Conservation (phyloP, 129 eudicot species). For the Logfia minima region DNA sequence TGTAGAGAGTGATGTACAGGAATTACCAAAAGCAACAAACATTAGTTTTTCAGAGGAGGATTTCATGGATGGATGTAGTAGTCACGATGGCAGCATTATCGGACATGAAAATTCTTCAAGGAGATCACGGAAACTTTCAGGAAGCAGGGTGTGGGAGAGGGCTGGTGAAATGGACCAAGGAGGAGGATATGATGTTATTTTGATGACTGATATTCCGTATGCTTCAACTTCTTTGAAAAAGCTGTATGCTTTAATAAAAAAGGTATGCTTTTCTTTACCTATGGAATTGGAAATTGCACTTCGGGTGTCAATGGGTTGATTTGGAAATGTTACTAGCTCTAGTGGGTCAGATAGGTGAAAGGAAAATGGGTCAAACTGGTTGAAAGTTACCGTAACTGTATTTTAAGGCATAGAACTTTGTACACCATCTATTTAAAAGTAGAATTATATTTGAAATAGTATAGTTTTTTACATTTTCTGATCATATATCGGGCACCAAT, state of each 20-base stretch:
- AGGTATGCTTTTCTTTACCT: conserved; percentile 37
- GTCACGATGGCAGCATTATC: conserved; percentile 67
- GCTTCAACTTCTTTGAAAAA: conserved; percentile 62
- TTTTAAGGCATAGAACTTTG: background rate
- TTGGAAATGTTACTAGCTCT: background rate
- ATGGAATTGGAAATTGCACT: conserved; percentile 4
- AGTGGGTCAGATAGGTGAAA: background rate
- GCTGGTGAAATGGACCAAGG: conserved; percentile 53
- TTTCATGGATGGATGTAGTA: conserved; percentile 66
- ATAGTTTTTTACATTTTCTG: background rate
- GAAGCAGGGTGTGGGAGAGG: conserved; percentile 80
- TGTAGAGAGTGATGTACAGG: conserved; percentile 46
- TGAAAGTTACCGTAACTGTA: background rate
- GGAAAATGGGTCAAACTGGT: background rate
- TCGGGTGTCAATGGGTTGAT: background rate
- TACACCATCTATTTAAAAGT: background rate
- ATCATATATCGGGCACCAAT: background rate
- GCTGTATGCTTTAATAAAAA: conserved; percentile 60
- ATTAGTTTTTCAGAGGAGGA: conserved; percentile 74
- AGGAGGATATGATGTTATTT: conserved; percentile 76
- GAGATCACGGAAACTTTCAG: conserved; percentile 65
- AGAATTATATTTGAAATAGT: background rate
- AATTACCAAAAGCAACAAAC: conserved; percentile 51
- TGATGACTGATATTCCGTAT: conserved; percentile 68
- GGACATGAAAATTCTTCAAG: conserved; percentile 57